phyloP scores from a whole-genome alignment of 2,329 filamentous ascomycete species.

The Pseudogymnoascus sp. region DNA sequence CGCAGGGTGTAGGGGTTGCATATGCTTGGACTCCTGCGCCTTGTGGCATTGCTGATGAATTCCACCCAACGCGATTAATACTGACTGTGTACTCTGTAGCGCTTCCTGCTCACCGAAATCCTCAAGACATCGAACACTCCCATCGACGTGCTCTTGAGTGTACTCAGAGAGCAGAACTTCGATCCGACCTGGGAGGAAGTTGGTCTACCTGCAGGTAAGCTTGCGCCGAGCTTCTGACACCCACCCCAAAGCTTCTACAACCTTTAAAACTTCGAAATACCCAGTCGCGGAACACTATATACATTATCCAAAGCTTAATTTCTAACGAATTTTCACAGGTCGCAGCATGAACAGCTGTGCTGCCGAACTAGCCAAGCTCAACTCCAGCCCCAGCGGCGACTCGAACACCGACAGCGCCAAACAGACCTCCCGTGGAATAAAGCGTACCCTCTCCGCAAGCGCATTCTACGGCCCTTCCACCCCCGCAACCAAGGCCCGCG shows the following conservation, averaged over 20 bases:
- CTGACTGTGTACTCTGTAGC: constrained; percentile 11
- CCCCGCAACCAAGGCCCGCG: neutral
- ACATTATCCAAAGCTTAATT: neutral
- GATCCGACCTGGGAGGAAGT: constrained; percentile 41
- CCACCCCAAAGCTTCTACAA: neutral
- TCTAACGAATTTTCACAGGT: neutral
- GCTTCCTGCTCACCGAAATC: constrained; percentile 40
- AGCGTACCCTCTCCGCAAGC: neutral
- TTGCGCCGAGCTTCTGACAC: neutral
- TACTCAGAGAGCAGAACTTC: constrained; percentile 36
- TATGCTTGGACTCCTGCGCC: neutral
- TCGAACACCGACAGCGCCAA: neutral
- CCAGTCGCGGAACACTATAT: neutral
- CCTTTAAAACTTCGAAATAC: neutral
- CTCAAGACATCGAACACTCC: constrained; percentile 38
- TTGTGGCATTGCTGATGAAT: neutral
- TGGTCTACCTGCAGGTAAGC: constrained; percentile 38
- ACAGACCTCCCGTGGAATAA: neutral
- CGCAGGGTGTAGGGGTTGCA: neutral
- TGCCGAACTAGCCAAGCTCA: neutral
- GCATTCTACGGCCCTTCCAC: neutral
- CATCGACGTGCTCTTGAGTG: constrained; percentile 35
- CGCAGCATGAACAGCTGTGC: neutral
- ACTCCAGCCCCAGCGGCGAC: neutral
- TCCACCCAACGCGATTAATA: neutral